Evolutionary conservation across 139 green algal genomes (phyloP).

Genomic region (Chara braunii): DNA sequence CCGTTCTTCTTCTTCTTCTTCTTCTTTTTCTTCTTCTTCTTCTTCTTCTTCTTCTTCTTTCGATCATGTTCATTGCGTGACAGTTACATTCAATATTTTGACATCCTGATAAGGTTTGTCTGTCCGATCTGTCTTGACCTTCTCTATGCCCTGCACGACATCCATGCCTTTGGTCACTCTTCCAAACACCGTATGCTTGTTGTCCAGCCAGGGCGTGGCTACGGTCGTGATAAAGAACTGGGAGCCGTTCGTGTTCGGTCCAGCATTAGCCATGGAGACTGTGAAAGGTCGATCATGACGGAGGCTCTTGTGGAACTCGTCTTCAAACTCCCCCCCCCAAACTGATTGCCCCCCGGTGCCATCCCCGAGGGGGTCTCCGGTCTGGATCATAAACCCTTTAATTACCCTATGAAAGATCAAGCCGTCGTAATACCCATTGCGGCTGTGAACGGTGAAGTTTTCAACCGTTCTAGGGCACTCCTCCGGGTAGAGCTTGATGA

Average conservation of each 20-base stretch:
- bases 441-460: conserved; percentile 90
- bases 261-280: conserved; percentile 84
- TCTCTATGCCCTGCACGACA: conserved; percentile 87
- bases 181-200: conserved; percentile 70
- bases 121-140: conserved; percentile 67
- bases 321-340: conserved; percentile 94
- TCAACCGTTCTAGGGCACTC: conserved; percentile 92
- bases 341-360: conserved; percentile 93
- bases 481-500: conserved; percentile 81
- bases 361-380: conserved; percentile 69
- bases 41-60: too few species aligned
- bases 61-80: too few species aligned
- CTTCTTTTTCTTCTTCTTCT: too few species aligned
- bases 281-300: conserved; percentile 67
- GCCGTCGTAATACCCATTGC: conserved; percentile 90
- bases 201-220: conserved; percentile 75
- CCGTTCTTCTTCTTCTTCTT: too few species aligned
- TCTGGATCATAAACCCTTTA: conserved; percentile 97
- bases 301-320: conserved; percentile 83
- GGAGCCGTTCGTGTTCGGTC: conserved; percentile 48
- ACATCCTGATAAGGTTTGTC: conserved; percentile 92
- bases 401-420: conserved; percentile 95
- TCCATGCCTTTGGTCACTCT: conserved; percentile 37
- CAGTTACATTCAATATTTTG: conserved; percentile 81
- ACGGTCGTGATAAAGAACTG: conserved; percentile 85